phyloP scores from a whole-genome alignment of 1,139 yeast species.

The Debaryomyces nepalensis region DNA sequence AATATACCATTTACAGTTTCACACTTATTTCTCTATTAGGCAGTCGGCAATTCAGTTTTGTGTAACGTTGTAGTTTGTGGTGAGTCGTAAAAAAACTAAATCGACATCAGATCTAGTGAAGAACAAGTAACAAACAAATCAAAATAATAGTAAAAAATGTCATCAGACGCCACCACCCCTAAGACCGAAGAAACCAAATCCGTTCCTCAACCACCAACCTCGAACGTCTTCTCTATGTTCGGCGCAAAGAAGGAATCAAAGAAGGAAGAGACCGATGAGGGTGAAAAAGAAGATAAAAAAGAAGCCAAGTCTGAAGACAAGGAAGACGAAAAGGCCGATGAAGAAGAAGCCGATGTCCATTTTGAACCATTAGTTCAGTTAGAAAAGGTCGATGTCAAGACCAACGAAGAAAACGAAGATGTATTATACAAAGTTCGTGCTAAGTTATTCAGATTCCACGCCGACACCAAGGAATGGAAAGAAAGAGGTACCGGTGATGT shows the following conservation, averaged over 20 bases:
- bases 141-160: conserved; percentile 27
- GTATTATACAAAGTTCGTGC: conserved; percentile 89
- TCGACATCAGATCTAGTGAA: conserved; percentile 10
- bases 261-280: conserved; percentile 45
- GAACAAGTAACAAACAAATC: conserved; percentile 6
- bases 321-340: conserved; percentile 58
- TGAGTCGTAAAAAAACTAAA: conserved; percentile 4
- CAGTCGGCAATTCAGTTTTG: conserved; percentile 16
- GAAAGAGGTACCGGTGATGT: conserved; percentile 99
- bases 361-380: conserved; percentile 95
- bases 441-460: conserved; percentile 87
- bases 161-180: conserved; percentile 43
- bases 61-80: conserved; percentile 10
- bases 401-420: conserved; percentile 96
- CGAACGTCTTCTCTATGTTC: conserved; percentile 87
- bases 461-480: conserved; percentile 92
- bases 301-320: conserved; percentile 35
- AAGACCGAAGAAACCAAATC: conserved; percentile 29
- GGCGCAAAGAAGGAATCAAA: conserved; percentile 79
- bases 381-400: conserved; percentile 94
- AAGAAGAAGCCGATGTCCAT: conserved; percentile 92
- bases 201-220: conserved; percentile 60
- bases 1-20: conserved; percentile 2
- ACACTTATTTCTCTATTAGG: conserved; percentile 18
- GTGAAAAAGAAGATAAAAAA: conserved; percentile 37